phyloP scores from a whole-genome alignment of 129 eudicot species.

The Escallonia rubra region DNA sequence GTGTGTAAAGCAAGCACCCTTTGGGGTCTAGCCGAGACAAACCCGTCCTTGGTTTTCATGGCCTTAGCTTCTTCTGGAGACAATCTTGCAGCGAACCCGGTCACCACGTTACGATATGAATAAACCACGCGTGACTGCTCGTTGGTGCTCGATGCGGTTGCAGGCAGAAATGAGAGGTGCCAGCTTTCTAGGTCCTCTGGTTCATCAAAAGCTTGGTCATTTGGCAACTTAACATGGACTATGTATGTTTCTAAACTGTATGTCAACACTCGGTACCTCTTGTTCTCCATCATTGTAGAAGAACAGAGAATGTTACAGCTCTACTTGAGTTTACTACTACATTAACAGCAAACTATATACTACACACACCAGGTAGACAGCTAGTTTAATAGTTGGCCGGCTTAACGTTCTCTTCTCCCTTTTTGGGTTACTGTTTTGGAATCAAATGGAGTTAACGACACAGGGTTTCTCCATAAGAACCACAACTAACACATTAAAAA shows the following conservation, averaged over 20 bases:
- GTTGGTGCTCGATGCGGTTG: background rate
- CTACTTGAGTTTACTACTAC: too few species aligned
- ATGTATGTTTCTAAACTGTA: slow-evolving; percentile 5
- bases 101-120: slow-evolving; percentile 24
- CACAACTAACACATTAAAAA: too few species aligned
- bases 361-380: too few species aligned
- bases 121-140: slow-evolving; percentile 11
- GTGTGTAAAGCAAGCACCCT: slow-evolving; percentile 9
- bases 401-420: too few species aligned
- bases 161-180: slow-evolving; percentile 1
- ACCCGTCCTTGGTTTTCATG: slow-evolving; percentile 24
- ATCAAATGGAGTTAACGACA: too few species aligned
- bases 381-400: too few species aligned
- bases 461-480: too few species aligned
- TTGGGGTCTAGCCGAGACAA: slow-evolving; percentile 20
- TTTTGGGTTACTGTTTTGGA: too few species aligned
- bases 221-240: background rate
- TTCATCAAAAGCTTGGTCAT: background rate
- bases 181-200: background rate
- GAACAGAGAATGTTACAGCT: too few species aligned
- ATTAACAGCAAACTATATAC: too few species aligned
- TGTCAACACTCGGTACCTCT: too few species aligned
- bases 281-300: too few species aligned
- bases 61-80: slow-evolving; percentile 13
- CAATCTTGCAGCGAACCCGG: slow-evolving; percentile 34